A percentile compares a stretch with the other conserved stretches of the same genome.
Evolutionary conservation across 176 grass and related monocot species (phyloP).

Genomic region (Eragrostis nindensis): DNA sequence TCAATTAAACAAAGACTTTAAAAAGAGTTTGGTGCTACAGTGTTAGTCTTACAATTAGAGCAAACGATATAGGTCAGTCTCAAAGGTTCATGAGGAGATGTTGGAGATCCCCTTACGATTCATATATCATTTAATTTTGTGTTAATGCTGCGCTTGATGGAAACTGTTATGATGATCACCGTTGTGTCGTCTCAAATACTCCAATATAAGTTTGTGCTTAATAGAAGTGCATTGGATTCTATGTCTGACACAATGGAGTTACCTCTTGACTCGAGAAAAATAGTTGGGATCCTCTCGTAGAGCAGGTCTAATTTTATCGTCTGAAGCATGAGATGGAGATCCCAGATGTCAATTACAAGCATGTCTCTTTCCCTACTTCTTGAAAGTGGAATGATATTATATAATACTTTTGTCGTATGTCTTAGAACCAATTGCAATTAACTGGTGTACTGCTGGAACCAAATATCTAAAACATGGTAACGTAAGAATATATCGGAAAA

Average conservation of each 20-base stretch:
- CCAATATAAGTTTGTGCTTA: background rate
- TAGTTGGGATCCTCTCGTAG: background rate
- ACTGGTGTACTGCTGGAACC: background rate
- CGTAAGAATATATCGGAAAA: too few species aligned
- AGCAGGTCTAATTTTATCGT: background rate
- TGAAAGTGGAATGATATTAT: background rate
- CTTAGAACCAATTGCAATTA: background rate
- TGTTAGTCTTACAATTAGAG: background rate
- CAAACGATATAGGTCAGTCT: background rate
- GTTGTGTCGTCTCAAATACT: constrained; percentile 6
- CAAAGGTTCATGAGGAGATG: background rate
- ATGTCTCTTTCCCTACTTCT: background rate
- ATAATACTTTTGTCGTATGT: background rate
- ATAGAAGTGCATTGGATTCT: constrained; percentile 14
- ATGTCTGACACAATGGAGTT: background rate
- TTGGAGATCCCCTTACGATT: background rate
- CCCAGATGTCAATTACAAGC: background rate
- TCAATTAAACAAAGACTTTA: background rate
- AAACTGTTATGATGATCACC: background rate
- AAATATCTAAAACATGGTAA: background rate
- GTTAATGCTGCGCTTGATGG: background rate
- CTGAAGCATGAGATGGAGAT: constrained; percentile 15
- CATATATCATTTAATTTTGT: constrained; percentile 13
- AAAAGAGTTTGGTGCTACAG: background rate
- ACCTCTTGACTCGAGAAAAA: background rate